Evolutionary conservation across 805 yeast genomes (phyloP), one percentile per base, ranked within the genome.

Genomic region (Candida oleophila): DNA sequence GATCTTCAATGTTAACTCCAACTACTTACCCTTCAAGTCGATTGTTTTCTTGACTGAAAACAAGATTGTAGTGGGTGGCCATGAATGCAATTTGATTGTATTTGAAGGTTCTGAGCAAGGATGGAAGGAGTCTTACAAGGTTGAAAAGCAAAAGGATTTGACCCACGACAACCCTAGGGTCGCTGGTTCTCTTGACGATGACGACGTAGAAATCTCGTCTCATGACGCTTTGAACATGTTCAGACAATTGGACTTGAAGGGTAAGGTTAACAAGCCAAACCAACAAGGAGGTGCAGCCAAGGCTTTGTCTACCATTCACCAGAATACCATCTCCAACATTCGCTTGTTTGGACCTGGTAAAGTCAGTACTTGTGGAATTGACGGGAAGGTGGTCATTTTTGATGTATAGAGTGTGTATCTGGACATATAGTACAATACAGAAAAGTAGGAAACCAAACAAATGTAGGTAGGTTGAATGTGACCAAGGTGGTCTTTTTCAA

Each of bases 221-320:
- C 87, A 86, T 52, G 80, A 85, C 53, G 95, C 95, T 4, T 79
- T 94, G 65, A 87, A 87, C 71, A 89, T 92, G 91, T 94, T 94
- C 74, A 84, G 89, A 68, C 96, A 92, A 67, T 73, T 94, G 78
- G 99, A 94, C 69, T 78, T 92, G 65, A 94, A 90, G 75, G 99
- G 99, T 49, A 80, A 87, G 47, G 80, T 80, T 43, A 73, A 71
- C 57, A 71, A 71, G 45, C 74, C 69, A 3, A 47, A 44, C 42
- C 52, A 54, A 38, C 47, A 48, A 15, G 64, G 61, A 67, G 46
- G 64, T 64, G 25, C 43, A n/a, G 55, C 57, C 32, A 66, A 58
- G 52, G 76, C 71, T 34, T 74, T 86, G 65, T 77, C 78, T 44
- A 89, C 96, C 14, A 80, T 88, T 49, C 98, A 94, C 70, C 97